Conservation (phyloP, 108 stramenopile species). For the Pseudonitzschia multiseries region DNA sequence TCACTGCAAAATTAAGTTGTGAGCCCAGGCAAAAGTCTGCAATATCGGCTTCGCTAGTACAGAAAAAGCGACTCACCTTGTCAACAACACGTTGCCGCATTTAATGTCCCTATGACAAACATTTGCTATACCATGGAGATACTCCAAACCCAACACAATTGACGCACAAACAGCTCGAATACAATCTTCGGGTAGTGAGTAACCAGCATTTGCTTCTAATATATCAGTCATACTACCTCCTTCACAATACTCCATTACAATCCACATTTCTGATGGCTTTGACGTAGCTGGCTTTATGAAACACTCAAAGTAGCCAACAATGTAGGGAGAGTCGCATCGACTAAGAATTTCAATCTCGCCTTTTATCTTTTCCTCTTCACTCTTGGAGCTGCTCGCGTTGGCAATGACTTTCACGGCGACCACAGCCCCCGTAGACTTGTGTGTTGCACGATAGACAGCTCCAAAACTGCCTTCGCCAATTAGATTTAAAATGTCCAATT, state of each 20-base stretch:
- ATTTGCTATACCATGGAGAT: conserved; percentile 86
- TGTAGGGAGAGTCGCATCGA: conserved; percentile 82
- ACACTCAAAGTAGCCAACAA: conserved; percentile 90
- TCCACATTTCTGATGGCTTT: conserved; percentile 79
- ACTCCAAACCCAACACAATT: conserved; percentile 87
- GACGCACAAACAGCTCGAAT: conserved; percentile 86
- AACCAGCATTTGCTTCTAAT: conserved; percentile 70
- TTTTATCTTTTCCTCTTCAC: conserved; percentile 86
- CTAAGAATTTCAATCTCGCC: conserved; percentile 89
- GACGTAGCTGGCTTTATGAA: conserved; percentile 51
- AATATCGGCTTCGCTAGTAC: neutral
- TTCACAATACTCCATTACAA: conserved; percentile 94
- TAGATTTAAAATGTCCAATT: conserved; percentile 51
- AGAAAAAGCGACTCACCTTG: conserved; percentile 26
- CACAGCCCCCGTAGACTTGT: conserved; percentile 70
- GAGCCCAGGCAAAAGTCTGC: neutral
- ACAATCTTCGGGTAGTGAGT: conserved; percentile 70
- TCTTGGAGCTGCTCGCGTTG: conserved; percentile 45
- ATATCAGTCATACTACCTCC: conserved; percentile 87
- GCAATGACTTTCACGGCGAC: conserved; percentile 94
- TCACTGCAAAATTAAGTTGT: conserved; percentile 26
- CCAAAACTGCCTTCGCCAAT: conserved; percentile 96
- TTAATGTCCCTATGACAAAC: conserved; percentile 96
- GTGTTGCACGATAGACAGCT: conserved; percentile 82
- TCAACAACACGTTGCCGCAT: conserved; percentile 92